These are phyloP conservation scores for Lenzites betulinus DNA, from an alignment of 768 basidiomycete genomes.

Conservation along the genomic window DNA sequence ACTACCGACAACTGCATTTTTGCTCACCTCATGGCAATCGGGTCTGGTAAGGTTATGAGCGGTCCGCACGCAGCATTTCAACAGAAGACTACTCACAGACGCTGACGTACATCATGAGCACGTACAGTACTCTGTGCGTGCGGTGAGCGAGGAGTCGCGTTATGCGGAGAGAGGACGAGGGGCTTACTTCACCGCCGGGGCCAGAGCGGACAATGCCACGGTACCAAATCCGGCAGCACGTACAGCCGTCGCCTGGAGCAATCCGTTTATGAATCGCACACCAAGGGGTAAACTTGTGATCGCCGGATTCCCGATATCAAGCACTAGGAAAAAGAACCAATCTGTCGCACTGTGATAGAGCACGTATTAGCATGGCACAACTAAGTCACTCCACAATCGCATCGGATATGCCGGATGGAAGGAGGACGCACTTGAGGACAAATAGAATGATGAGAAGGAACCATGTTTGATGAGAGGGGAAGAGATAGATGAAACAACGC, in stretches of 20 bases:
- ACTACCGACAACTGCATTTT: background rate
- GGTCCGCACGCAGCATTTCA: background rate
- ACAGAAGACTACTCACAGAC: conserved; percentile 56
- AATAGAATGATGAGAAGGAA: conserved; percentile 75
- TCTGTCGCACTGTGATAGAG: conserved; percentile 60
- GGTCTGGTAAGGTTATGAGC: conserved; percentile 46
- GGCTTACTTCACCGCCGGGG: conserved; percentile 85
- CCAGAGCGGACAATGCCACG: conserved; percentile 71
- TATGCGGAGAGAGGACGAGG: background rate
- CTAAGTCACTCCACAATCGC: background rate
- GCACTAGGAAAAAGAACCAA: conserved; percentile 87
- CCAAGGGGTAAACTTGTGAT: conserved; percentile 72
- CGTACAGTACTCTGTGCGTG: conserved; percentile 70
- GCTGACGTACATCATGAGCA: conserved; percentile 93
- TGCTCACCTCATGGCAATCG: conserved; percentile 75
- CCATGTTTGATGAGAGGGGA: conserved; percentile 94
- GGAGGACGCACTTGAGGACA: conserved; percentile 63
- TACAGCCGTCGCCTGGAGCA: conserved; percentile 80
- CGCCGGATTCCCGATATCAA: conserved; percentile 79
- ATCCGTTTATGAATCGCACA: conserved; percentile 67
- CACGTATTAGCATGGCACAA: background rate
- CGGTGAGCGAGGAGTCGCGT: background rate
- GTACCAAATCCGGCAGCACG: conserved; percentile 86
- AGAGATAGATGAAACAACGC: conserved; percentile 87
- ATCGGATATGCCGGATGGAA: background rate